Conservation (phyloP, 495 filamentous ascomycete genomes). For the Chlorociboria aeruginascens region DNA sequence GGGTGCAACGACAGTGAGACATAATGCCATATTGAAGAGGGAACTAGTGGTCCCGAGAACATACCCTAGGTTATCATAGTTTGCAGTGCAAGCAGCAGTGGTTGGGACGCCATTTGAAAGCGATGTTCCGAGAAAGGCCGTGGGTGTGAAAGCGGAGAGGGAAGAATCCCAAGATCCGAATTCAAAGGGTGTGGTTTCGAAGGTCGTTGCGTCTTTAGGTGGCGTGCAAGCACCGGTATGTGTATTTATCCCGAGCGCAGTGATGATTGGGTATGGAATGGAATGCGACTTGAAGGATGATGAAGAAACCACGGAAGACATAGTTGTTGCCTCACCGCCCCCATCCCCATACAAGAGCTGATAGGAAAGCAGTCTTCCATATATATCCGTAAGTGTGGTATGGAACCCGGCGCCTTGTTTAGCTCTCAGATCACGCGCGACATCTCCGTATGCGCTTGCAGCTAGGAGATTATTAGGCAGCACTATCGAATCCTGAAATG, state of each 20-base stretch:
- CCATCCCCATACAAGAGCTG: slow-evolving; percentile 25
- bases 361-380: slow-evolving; percentile 26
- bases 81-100: slow-evolving; percentile 44
- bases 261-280: slow-evolving; percentile 34
- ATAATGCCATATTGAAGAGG: slow-evolving; percentile 62
- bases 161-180: slow-evolving; percentile 31
- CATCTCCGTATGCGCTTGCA: slow-evolving; percentile 12
- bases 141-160: slow-evolving; percentile 53
- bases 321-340: slow-evolving; percentile 22
- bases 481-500: slow-evolving; percentile 22
- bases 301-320: slow-evolving; percentile 21
- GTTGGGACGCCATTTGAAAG: slow-evolving; percentile 51
- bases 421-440: slow-evolving; percentile 23
- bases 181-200: slow-evolving; percentile 33
- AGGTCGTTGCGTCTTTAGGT: slow-evolving; percentile 23
- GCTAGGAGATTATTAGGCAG: slow-evolving; percentile 10
- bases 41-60: slow-evolving; percentile 77
- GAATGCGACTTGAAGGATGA: slow-evolving; percentile 22
- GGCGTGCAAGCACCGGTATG: slow-evolving; percentile 21
- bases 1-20: neutral
- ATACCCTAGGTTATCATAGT: slow-evolving; percentile 75
- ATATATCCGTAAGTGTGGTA: slow-evolving; percentile 27
- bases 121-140: slow-evolving; percentile 62
- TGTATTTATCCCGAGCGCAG: slow-evolving; percentile 20
- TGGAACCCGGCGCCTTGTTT: slow-evolving; percentile 27